Base-by-base conservation (phyloP, 2,329 filamentous ascomycete genomes). In the Cordyceps javanica region DNA sequence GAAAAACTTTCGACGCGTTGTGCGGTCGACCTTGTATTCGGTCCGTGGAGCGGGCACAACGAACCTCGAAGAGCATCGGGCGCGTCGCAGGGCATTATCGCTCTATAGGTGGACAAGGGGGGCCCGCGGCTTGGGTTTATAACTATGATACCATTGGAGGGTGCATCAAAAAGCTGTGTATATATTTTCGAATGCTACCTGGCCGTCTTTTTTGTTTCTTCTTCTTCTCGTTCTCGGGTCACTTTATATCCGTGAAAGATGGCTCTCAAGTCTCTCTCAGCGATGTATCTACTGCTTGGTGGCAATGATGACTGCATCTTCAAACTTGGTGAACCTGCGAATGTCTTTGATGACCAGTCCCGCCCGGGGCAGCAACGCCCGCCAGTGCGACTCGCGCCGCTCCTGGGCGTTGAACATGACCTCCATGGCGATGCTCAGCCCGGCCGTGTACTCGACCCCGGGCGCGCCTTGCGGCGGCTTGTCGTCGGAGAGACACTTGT, bases 1-100 rank as follows among this genome's bases (percentile, higher is more conserved):
- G 77, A 75, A 78, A 68, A 81, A 81, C 61, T 82, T 82, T 63
- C 73, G 79, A 30, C 80, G 79, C 61, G 78, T 82, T 0, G 72
- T 82, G 60, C 67, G 77, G 10, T 76, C 74, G 2, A 77, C 76
- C 13, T 64, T 79, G n/a, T 76, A 77, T 50, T 73, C 74, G 59
- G 76, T 76, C 2, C 72, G 73, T n/a, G 72, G 74, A 13, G 66
- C 69, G 10, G 71, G 72, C 14, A 68, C 69, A 42, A 69, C 70
- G 14, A 70, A 74, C 23, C 70, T 70, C 64, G 73, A 75, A 49
- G 75, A 78, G 63, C 73, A 74, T 48, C 69, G 71, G 68, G 78
- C 70, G 59, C 71, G 72, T 63, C 70, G 78, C 13, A 70, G 77
- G 57, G 78, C 79, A 58, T 68, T 82, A n/a, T 79, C 78, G 6